Base-by-base conservation (phyloP, 805 yeast genomes). In the Metschnikowia lachancei region DNA sequence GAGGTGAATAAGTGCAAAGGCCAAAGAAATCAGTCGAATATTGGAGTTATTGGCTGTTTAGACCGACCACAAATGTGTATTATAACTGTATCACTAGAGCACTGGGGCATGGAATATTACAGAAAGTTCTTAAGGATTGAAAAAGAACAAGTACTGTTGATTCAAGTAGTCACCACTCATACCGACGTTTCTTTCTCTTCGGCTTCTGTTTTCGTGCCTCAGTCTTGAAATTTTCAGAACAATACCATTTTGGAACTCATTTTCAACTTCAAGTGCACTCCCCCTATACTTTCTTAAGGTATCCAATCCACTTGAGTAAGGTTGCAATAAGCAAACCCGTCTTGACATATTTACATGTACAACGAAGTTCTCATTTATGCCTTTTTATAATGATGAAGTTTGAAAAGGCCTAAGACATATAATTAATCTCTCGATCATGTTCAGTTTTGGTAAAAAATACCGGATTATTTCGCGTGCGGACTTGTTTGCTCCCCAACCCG, bases 11-110 rank as follows among this genome's bases (percentile, higher is more conserved):
- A 85, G 60, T 87, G 96, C 36, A 80, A 81, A 61, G 62, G 95
- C 97, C 6, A 86, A 85, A 63, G 84, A 82, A 62, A 81, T 94
- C 37, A 89, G 86, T 58, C 98, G 99, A 45, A 94, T 94, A 97
- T 72, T 94, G 57, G 95, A 89, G 66, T 67, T 94, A 56, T 74
- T 92, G 58, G 83, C 90, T 41, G 47, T 43, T 6, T 43, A 38
- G 37, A 26, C 22, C 36, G 8, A 33, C 36, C 8, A 13, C 43
- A 29, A 9, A 34, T 12, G 22, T 33, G 22, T 22, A 20, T 38
- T 19, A 28, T 44, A 24, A n/a, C 3, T 13, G 7, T 30, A 13
- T 30, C 33, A 30, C 17, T 30, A 30, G 33, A 6, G 10, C 17
- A 13, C 33, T 26, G 12, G 28, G 6, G 12, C 10, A 26, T 26